Evolutionary conservation across 139 green algal genomes (phyloP).

Genomic region (Chlorella ohadii): DNA sequence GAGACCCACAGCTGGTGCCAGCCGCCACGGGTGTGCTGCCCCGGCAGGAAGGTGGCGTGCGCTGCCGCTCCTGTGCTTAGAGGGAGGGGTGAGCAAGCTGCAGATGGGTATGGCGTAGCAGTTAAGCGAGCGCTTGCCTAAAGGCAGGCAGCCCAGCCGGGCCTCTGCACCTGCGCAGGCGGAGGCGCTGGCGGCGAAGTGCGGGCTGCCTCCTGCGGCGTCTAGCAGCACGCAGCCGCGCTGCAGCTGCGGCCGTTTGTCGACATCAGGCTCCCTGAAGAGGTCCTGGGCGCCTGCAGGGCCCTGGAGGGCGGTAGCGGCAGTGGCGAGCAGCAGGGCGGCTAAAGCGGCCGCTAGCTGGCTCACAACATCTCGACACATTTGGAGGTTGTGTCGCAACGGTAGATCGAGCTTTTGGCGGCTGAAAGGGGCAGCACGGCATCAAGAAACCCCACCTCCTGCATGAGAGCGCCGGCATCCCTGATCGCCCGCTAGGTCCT

Average conservation of each 20-base stretch:
- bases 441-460: no score
- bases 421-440: no score
- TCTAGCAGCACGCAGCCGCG: constrained; percentile 1
- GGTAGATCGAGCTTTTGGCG: no score
- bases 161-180: background rate
- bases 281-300: no score
- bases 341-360: background rate
- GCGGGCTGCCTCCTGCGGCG: background rate
- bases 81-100: background rate
- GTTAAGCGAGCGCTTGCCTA: background rate
- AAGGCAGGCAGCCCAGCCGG: no score
- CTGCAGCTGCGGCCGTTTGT: background rate
- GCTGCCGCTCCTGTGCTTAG: constrained; percentile 21
- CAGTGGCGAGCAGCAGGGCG: no score
- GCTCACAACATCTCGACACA: background rate
- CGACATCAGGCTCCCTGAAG: no score
- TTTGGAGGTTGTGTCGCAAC: no score
- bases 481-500: no score
- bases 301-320: no score
- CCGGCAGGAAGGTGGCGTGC: background rate
- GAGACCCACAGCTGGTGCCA: constrained; percentile 53
- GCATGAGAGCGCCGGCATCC: no score
- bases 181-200: background rate
- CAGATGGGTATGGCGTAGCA: background rate
- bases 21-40: background rate